Evolutionary conservation across 202 grass and related monocot species (phyloP).

Genomic region (Zoysia matrella): DNA sequence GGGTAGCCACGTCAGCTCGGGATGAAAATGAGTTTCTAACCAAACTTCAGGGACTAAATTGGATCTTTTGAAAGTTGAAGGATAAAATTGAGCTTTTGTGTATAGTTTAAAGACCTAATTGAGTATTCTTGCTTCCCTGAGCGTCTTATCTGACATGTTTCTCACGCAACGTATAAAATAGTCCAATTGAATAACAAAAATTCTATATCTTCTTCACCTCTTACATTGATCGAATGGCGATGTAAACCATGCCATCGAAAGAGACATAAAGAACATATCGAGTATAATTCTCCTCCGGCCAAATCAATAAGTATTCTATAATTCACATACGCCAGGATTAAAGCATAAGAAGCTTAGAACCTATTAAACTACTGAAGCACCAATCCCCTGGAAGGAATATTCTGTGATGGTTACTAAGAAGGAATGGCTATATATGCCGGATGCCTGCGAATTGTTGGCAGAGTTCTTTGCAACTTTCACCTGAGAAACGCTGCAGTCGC

Average conservation of each 20-base stretch:
- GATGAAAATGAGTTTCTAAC: too few species aligned
- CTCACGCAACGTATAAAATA: background rate
- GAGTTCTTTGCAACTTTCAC: slow-evolving; percentile 27
- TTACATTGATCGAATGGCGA: background rate
- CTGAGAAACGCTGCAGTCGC: background rate
- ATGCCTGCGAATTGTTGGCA: background rate
- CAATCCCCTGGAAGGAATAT: slow-evolving; percentile 26
- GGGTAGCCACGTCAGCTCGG: too few species aligned
- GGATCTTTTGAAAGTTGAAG: too few species aligned
- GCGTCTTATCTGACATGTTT: background rate
- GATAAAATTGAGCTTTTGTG: too few species aligned
- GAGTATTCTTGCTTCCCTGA: background rate
- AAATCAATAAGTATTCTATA: background rate
- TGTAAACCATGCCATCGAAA: slow-evolving; percentile 16
- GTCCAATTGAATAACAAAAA: background rate
- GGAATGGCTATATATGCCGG: slow-evolving; percentile 21
- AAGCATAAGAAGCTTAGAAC: slow-evolving; percentile 12
- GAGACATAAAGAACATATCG: slow-evolving; percentile 4
- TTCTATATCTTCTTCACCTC: background rate
- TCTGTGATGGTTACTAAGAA: slow-evolving; percentile 20
- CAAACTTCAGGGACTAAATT: too few species aligned
- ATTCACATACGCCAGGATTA: slow-evolving; percentile 3
- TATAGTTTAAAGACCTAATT: too few species aligned
- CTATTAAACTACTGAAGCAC: slow-evolving; percentile 25
- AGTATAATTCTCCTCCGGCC: slow-evolving; percentile 11